Percentiles rank a stretch among this genome's conserved stretches.
These are phyloP conservation scores for Periconia sp. DNA, from an alignment of 2,329 filamentous ascomycete species.

Conservation along the genomic window DNA sequence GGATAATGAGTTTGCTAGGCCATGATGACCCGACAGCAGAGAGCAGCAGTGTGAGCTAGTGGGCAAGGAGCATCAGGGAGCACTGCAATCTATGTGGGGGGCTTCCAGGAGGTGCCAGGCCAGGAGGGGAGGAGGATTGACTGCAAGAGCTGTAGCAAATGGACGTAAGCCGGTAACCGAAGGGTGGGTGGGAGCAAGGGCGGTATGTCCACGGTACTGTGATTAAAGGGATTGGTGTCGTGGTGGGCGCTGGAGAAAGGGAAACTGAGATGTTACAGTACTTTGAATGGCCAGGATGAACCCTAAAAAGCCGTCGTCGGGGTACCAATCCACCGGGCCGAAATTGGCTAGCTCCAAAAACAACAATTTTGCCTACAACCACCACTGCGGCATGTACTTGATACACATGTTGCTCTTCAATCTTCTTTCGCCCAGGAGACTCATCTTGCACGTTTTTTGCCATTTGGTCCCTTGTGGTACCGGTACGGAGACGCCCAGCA, in stretches of 20 bases:
- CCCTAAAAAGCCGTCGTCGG: conserved; percentile 14
- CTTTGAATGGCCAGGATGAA: conserved; percentile 13
- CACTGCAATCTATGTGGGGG: conserved; percentile 14
- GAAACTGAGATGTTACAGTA: conserved; percentile 6
- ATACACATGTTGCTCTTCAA: too few relatives aligned
- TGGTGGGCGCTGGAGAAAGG: conserved; percentile 11
- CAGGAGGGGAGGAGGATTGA: conserved; percentile 11
- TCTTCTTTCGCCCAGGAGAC: background rate
- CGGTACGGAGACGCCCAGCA: too few relatives aligned
- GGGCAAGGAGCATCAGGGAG: conserved; percentile 9
- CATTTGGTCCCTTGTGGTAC: too few relatives aligned
- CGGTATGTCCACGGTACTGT: conserved; percentile 35
- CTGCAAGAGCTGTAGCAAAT: conserved; percentile 19
- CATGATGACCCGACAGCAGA: conserved; percentile 32
- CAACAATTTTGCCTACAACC: conserved; percentile 1
- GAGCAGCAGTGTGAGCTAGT: conserved; percentile 22
- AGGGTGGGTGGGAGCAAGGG: conserved; percentile 5
- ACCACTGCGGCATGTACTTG: background rate
- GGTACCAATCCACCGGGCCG: conserved; percentile 15
- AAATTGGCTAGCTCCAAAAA: conserved; percentile 1
- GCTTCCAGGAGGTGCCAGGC: conserved; percentile 20
- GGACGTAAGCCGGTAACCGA: conserved; percentile 8
- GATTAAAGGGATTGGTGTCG: conserved; percentile 24
- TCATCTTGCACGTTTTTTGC: background rate
- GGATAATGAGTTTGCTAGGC: conserved; percentile 22